Evolutionary conservation across 176 grass and related monocot genomes (phyloP).

Genomic region (Phoenix dactylifera): DNA sequence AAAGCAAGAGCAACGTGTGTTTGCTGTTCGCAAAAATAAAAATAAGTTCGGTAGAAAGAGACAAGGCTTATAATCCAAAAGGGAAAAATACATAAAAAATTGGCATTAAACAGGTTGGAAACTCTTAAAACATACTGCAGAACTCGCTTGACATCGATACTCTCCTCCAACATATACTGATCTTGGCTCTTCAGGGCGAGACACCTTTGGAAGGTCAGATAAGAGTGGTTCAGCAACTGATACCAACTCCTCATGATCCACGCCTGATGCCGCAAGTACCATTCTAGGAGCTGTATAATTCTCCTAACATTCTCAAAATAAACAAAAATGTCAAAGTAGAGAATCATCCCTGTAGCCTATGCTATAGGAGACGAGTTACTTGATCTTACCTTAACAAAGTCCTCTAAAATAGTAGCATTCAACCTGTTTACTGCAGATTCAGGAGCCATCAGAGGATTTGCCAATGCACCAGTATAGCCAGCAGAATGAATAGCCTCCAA

Average conservation of each 20-base stretch:
- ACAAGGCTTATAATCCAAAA: neutral
- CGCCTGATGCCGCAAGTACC: conserved; percentile 75
- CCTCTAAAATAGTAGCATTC: conserved; percentile 40
- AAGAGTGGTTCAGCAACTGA: conserved; percentile 53
- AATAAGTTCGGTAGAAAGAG: no score
- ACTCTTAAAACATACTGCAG: conserved; percentile 35
- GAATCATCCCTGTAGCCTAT: neutral
- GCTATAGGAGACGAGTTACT: neutral
- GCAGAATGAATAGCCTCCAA: conserved; percentile 68
- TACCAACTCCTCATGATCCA: conserved; percentile 65
- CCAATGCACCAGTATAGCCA: conserved; percentile 64
- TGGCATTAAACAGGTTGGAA: neutral
- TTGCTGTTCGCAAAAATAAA: conserved; percentile 17
- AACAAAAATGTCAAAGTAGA: conserved; percentile 10
- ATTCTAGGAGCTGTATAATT: conserved; percentile 70
- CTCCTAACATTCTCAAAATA: conserved; percentile 39
- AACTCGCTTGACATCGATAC: conserved; percentile 66
- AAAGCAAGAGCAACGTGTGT: conserved; percentile 75
- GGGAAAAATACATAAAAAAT: conserved; percentile 4
- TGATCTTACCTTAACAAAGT: conserved; percentile 58
- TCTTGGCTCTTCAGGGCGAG: conserved; percentile 46
- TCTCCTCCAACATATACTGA: conserved; percentile 63
- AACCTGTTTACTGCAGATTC: conserved; percentile 40
- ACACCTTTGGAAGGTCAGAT: conserved; percentile 48
- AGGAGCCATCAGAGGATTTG: conserved; percentile 56